Evolutionary conservation across 1,284 basidiomycete species (phyloP).

Genomic region (Malassezia pachydermatis): DNA sequence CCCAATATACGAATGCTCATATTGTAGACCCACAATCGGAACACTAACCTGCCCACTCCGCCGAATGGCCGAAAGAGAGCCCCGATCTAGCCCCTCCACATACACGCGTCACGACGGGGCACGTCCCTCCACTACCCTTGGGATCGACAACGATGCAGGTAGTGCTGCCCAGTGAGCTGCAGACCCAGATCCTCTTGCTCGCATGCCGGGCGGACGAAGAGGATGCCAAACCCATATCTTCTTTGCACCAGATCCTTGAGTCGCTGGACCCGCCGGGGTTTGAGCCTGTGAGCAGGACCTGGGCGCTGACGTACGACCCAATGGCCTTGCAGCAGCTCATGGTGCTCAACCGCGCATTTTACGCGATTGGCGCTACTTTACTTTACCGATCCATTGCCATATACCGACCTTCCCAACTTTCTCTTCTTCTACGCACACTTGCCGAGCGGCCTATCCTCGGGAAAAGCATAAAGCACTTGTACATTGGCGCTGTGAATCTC

Average conservation of each 20-base stretch:
- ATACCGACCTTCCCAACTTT: constrained; percentile 6
- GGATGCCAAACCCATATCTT: neutral
- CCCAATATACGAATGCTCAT: neutral
- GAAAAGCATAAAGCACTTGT: neutral
- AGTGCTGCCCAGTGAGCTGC: neutral
- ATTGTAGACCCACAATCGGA: too few relatives aligned
- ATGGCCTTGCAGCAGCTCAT: too few relatives aligned
- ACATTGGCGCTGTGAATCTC: neutral
- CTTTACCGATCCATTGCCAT: constrained; percentile 11
- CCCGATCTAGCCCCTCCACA: too few relatives aligned
- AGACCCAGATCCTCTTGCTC: neutral
- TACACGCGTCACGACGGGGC: too few relatives aligned
- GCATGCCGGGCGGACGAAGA: neutral
- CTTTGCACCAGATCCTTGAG: neutral
- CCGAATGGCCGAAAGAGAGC: too few relatives aligned
- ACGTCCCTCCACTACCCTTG: too few relatives aligned
- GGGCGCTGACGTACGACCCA: too few relatives aligned
- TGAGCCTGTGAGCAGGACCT: neutral
- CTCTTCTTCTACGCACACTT: neutral
- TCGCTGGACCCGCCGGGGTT: neutral
- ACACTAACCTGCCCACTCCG: too few relatives aligned
- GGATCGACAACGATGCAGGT: too few relatives aligned
- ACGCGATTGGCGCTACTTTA: constrained; percentile 15
- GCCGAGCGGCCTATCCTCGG: constrained; percentile 6
- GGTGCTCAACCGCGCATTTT: constrained; percentile 16